Percentiles rank a stretch among this genome's conserved stretches.
These are phyloP conservation scores for Vigna hirtella DNA, from an alignment of 306 rosid genomes.

Conservation along the genomic window DNA sequence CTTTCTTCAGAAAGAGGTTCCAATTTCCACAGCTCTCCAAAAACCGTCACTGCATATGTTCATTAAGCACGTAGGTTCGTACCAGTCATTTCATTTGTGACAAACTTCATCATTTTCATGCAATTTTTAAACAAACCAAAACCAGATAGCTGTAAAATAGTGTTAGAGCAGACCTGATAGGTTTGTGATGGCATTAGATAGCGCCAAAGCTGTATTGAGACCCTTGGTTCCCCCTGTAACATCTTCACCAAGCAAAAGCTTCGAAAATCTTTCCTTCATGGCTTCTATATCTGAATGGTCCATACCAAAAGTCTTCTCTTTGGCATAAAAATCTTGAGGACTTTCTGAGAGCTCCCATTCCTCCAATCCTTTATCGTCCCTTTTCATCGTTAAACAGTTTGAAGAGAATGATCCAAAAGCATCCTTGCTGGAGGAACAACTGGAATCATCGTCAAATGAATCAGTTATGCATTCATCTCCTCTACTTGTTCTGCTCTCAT, in stretches of 20 bases:
- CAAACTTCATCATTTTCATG: neutral
- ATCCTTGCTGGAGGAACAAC: slow-evolving; percentile 86
- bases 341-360: slow-evolving; percentile 77
- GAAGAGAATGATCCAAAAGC: slow-evolving; percentile 86
- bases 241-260: slow-evolving; percentile 89
- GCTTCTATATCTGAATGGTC: slow-evolving; percentile 70
- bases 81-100: neutral
- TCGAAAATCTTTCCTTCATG: slow-evolving; percentile 88
- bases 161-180: slow-evolving; percentile 73
- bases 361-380: slow-evolving; percentile 66
- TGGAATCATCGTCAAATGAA: slow-evolving; percentile 76
- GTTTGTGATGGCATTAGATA: slow-evolving; percentile 85
- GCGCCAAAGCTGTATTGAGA: slow-evolving; percentile 71
- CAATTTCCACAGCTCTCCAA: slow-evolving; percentile 96
- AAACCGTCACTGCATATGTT: slow-evolving; percentile 69
- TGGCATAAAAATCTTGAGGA: slow-evolving; percentile 62
- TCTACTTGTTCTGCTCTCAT: slow-evolving; percentile 80
- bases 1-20: slow-evolving; percentile 87
- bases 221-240: slow-evolving; percentile 87
- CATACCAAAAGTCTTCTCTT: slow-evolving; percentile 64
- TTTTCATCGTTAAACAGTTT: slow-evolving; percentile 69
- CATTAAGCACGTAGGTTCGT: slow-evolving; percentile 23
- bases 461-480: slow-evolving; percentile 86
- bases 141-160: neutral
- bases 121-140: slow-evolving; percentile 17